phyloP scores from a whole-genome alignment of 2,329 filamentous ascomycete species.

The Neonectria coccinea region DNA sequence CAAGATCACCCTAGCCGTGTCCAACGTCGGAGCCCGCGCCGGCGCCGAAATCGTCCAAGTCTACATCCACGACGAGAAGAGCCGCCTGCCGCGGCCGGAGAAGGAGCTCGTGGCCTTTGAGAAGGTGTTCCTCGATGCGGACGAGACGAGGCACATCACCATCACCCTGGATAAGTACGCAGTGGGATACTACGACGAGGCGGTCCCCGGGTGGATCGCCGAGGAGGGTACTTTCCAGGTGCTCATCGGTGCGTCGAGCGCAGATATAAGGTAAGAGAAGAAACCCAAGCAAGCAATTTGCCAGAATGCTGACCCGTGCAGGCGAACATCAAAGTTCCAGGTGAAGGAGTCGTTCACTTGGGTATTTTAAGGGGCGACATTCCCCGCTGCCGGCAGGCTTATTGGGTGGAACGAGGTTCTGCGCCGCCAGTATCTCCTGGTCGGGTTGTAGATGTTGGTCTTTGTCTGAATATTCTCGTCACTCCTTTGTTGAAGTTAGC shows the following conservation, averaged over 20 bases:
- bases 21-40: slow-evolving; percentile 65
- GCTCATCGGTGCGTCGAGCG: slow-evolving; percentile 70
- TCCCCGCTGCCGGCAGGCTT: background rate
- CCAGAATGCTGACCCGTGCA: slow-evolving; percentile 44
- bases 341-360: slow-evolving; percentile 75
- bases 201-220: slow-evolving; percentile 70
- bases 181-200: slow-evolving; percentile 72
- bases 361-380: slow-evolving; percentile 61
- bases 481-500: background rate
- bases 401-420: background rate
- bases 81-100: slow-evolving; percentile 71
- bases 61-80: slow-evolving; percentile 74
- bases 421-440: background rate
- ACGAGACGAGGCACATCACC: slow-evolving; percentile 64
- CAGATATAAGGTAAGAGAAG: slow-evolving; percentile 68
- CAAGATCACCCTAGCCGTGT: slow-evolving; percentile 61
- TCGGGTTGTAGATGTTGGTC: background rate
- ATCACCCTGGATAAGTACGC: slow-evolving; percentile 62
- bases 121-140: slow-evolving; percentile 70
- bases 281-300: rapidly evolving
- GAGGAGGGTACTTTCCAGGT: slow-evolving; percentile 73
- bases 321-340: slow-evolving; percentile 64
- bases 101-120: slow-evolving; percentile 79
- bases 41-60: slow-evolving; percentile 76
- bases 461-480: slow-evolving; percentile 1